Evolutionary conservation across 2,329 filamentous ascomycete species (phyloP), one percentile per base, ranked within the genome.

Genomic region (Curvularia spicifera): DNA sequence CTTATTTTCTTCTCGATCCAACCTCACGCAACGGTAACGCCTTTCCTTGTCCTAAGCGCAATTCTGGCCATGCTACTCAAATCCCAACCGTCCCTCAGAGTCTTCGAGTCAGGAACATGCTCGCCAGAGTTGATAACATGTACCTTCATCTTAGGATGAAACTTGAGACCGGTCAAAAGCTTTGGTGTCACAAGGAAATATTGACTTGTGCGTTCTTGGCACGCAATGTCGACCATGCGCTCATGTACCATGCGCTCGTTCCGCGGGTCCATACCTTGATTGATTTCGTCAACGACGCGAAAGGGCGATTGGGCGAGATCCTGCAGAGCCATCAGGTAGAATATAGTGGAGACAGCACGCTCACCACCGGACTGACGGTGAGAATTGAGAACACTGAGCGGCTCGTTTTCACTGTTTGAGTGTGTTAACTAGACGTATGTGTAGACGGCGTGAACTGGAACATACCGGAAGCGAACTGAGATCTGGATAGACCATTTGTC

Each of bases 181-280:
- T 99, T 99, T 4, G 95, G 95, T 43, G 95, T 99, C 80, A 99
- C 96, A 63, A 99, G 87, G 81, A 99, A 99, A 80, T 99, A 99
- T 79, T 89, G 87, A 46, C 83, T 84, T 24, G 84, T 84, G n/a
- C 79, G 87, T 76, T 93, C 89, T 65, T 87, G 86, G 77, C 95
- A 98, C 43, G 95, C 95, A 73, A 99, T 97, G 72, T 97, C 93
- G 8, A 99, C 95, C 90, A 99, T 96, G 63, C 95, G 91, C 74
- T 94, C 92, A 79, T 99, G 95, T 15, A 99, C 93, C 87, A 97
- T 96, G 68, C 95, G 91, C 79, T 99, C 95, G 78, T 99, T 99
- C 70, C 95, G 89, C 43, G 94, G 95, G 76, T 99, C 95, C 95
- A 99, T 99, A 66, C 95, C 95, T 79, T 99, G 95, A 74, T 99